Evolutionary conservation across 306 rosid species (phyloP).

Genomic region (Castanopsis chinensis): DNA sequence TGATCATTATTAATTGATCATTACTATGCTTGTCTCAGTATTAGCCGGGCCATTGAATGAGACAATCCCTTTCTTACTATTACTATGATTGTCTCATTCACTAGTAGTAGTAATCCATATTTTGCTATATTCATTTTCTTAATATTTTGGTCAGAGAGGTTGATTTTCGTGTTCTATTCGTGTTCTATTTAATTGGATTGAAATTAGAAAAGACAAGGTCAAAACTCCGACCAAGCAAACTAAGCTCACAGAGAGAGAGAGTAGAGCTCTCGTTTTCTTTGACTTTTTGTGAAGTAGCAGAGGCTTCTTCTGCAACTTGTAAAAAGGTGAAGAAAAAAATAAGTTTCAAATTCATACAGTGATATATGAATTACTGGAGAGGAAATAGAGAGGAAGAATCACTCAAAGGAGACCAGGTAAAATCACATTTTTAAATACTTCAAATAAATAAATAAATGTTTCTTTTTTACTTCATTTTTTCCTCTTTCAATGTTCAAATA

Average conservation of each 20-base stretch:
- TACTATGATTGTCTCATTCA: no score
- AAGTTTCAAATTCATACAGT: not conserved
- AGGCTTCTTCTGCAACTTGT: not conserved
- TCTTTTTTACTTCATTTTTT: not conserved
- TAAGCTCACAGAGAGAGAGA: not conserved
- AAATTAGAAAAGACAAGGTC: not conserved
- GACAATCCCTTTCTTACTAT: no score
- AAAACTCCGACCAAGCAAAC: conserved; percentile 31
- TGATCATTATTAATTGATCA: no score
- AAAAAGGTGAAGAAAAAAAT: not conserved
- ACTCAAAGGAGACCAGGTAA: conserved; percentile 30
- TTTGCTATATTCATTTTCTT: no score
- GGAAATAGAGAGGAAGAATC: conserved; percentile 32
- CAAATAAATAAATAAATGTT: not conserved
- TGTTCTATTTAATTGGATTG: not conserved
- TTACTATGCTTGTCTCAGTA: no score
- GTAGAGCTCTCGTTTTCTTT: not conserved
- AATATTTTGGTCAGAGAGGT: not conserved
- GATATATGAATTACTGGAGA: not conserved
- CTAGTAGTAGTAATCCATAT: no score
- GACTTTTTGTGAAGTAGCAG: not conserved
- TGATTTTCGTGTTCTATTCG: not conserved
- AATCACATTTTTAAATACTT: not conserved
- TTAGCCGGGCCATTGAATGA: no score
- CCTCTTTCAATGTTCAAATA: not conserved